Conservation (phyloP, 1,284 basidiomycete species). For the Fomes fomentarius region DNA sequence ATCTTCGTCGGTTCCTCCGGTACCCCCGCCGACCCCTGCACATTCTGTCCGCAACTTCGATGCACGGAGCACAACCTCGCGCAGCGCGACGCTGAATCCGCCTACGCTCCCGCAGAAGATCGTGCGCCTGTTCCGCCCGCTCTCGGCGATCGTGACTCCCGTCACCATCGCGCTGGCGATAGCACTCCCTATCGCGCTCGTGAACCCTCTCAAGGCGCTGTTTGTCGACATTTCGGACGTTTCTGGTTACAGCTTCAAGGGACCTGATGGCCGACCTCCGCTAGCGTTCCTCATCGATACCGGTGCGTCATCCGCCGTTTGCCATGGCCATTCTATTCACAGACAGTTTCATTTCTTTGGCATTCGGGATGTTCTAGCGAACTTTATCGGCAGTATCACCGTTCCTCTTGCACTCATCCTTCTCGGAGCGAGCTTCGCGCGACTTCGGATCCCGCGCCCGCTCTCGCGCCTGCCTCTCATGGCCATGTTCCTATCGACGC, state of each 20-base stretch:
- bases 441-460: slow-evolving; percentile 45
- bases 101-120: slow-evolving; percentile 20
- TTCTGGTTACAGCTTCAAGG: slow-evolving; percentile 46
- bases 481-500: slow-evolving; percentile 50
- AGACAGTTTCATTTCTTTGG: background rate
- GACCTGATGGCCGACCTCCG: slow-evolving; percentile 57
- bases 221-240: slow-evolving; percentile 45
- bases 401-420: slow-evolving; percentile 58
- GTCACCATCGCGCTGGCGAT: slow-evolving; percentile 48
- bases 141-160: slow-evolving; percentile 41
- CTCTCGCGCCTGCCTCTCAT: slow-evolving; percentile 47
- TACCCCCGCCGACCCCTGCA: slow-evolving; percentile 22
- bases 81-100: slow-evolving; percentile 14
- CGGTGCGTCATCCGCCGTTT: slow-evolving; percentile 27
- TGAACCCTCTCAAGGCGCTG: slow-evolving; percentile 54
- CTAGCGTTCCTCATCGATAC: slow-evolving; percentile 51
- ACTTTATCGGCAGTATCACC: slow-evolving; percentile 51
- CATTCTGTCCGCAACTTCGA: slow-evolving; percentile 9
- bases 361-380: slow-evolving; percentile 30
- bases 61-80: slow-evolving; percentile 9
- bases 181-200: slow-evolving; percentile 50
- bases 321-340: background rate
- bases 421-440: slow-evolving; percentile 58
- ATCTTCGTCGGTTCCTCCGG: slow-evolving; percentile 13
- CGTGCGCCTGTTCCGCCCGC: slow-evolving; percentile 23